These are phyloP conservation scores for Thuidium tamariscinum DNA, from an alignment of 225 moss, liverwort and hornwort species.

Conservation along the genomic window DNA sequence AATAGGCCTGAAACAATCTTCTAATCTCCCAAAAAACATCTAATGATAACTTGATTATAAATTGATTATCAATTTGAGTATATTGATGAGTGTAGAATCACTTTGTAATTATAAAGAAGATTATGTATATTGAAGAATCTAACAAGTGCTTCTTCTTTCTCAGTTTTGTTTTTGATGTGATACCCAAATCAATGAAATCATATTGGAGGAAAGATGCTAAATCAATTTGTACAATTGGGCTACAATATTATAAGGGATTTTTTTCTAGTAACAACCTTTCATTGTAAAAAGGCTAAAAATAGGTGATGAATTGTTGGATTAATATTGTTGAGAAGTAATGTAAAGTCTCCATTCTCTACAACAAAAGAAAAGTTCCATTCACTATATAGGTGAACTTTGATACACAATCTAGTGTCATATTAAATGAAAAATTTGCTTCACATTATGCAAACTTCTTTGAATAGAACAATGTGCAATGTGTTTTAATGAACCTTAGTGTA, in stretches of 20 bases:
- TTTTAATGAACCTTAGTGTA: fast-evolving
- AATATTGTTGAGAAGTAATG: neutral
- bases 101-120: neutral
- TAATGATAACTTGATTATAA: neutral
- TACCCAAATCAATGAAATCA: neutral
- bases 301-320: neutral
- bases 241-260: neutral
- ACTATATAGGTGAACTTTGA: neutral
- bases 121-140: neutral
- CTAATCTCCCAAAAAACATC: too few species aligned
- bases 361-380: neutral
- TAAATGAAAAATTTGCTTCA: neutral
- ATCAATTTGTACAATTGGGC: neutral
- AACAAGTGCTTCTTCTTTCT: neutral
- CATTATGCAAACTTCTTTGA: neutral
- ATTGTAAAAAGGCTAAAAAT: neutral
- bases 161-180: neutral
- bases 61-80: neutral
- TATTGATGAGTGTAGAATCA: neutral
- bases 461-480: neutral
- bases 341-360: neutral
- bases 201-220: neutral
- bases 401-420: neutral
- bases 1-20: too few species aligned
- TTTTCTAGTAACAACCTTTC: neutral